phyloP scores from a whole-genome alignment of 1,284 basidiomycete genomes.

The Veloboletus limbatus region DNA sequence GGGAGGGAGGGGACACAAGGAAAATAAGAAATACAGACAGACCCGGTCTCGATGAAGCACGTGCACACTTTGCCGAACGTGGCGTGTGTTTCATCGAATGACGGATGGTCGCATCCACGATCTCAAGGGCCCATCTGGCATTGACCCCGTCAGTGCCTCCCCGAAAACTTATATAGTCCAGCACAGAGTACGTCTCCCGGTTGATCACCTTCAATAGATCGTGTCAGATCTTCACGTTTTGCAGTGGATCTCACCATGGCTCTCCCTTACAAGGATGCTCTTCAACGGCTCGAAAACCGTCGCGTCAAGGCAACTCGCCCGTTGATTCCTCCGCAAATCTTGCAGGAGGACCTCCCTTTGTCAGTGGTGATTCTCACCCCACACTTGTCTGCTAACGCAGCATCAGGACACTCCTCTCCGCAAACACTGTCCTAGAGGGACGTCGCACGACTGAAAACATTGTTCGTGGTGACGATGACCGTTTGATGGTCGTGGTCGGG shows the following conservation, averaged over 20 bases:
- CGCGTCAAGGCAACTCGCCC: slow-evolving; percentile 85
- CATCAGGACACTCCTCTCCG: slow-evolving; percentile 62
- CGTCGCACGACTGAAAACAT: slow-evolving; percentile 76
- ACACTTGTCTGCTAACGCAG: slow-evolving; percentile 3
- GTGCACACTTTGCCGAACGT: slow-evolving; percentile 16
- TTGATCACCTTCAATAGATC: too few species aligned
- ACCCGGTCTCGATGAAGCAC: slow-evolving; percentile 6
- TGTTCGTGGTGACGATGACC: slow-evolving; percentile 82
- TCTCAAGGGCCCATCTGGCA: too few species aligned
- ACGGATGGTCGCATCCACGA: too few species aligned
- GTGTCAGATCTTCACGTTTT: slow-evolving; percentile 9
- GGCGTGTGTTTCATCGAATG: too few species aligned
- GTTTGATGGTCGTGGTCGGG: slow-evolving; percentile 87
- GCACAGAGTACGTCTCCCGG: slow-evolving; percentile 19
- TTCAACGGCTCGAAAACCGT: slow-evolving; percentile 80
- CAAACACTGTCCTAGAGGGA: slow-evolving; percentile 84
- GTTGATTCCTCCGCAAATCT: slow-evolving; percentile 88
- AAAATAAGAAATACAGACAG: not conserved
- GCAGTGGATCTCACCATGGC: slow-evolving; percentile 48
- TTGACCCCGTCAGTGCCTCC: too few species aligned
- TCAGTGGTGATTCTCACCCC: slow-evolving; percentile 33
- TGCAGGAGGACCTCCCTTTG: slow-evolving; percentile 85
- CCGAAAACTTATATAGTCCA: too few species aligned
- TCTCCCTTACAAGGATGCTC: slow-evolving; percentile 73
- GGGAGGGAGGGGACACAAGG: slow-evolving; percentile 11